These are phyloP conservation scores for Geranium brycei DNA, from an alignment of 345 rosid genomes.

Conservation along the genomic window DNA sequence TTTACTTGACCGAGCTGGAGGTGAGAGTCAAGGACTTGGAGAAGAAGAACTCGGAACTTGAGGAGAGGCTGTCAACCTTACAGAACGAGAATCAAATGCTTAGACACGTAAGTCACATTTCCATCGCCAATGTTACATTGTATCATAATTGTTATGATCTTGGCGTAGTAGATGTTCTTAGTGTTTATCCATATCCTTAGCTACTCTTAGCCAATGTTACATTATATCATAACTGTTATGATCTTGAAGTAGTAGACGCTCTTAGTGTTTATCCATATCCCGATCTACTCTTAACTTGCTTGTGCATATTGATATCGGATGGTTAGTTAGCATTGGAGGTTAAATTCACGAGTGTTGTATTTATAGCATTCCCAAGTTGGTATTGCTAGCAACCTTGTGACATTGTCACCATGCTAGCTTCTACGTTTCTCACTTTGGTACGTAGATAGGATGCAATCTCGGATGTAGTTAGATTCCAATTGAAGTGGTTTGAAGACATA, in stretches of 20 bases:
- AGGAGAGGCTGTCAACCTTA: conserved; percentile 77
- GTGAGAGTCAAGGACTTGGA: conserved; percentile 70
- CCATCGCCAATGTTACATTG: background rate
- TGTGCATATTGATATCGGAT: background rate
- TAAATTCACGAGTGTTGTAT: too few relatives aligned
- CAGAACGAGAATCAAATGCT: conserved; percentile 99
- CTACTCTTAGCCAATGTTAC: background rate
- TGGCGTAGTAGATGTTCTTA: background rate
- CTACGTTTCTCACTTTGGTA: too few relatives aligned
- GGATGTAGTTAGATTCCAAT: too few relatives aligned
- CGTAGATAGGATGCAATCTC: too few relatives aligned
- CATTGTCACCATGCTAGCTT: too few relatives aligned
- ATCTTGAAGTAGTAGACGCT: conserved; percentile 1
- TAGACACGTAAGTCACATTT: conserved; percentile 48
- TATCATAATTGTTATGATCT: background rate
- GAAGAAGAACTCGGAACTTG: conserved; percentile 82
- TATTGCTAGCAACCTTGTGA: too few relatives aligned
- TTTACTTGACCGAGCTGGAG: conserved; percentile 72
- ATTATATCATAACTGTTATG: background rate
- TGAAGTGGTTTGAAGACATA: background rate
- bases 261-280: background rate
- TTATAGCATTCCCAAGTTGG: too few relatives aligned
- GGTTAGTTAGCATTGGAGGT: too few relatives aligned
- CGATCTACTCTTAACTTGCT: background rate
- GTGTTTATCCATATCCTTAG: too few relatives aligned